These are phyloP conservation scores for Calonectria multiphialidica DNA, from an alignment of 2,329 filamentous ascomycete species.

Conservation along the genomic window DNA sequence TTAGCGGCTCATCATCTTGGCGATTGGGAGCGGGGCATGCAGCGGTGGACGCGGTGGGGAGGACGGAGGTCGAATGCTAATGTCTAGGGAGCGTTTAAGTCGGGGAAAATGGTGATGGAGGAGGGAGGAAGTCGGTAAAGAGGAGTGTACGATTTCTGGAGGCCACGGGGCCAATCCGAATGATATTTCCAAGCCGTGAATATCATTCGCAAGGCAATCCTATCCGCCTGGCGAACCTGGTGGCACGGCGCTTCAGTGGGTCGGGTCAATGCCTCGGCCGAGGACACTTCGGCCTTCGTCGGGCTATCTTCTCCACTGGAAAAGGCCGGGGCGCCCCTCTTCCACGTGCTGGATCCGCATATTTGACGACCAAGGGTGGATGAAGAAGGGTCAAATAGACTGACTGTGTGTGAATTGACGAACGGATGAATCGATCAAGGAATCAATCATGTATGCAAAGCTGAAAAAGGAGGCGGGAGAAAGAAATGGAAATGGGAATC, in stretches of 20 bases:
- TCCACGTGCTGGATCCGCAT: not conserved
- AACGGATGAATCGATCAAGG: not conserved
- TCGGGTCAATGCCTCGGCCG: not conserved
- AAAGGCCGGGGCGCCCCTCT: not conserved
- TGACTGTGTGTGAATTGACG: not conserved
- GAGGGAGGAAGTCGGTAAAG: not conserved
- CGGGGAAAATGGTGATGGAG: not conserved
- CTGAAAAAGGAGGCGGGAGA: too few relatives aligned
- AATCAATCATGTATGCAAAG: too few relatives aligned
- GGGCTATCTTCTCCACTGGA: not conserved
- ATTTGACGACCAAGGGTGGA: not conserved
- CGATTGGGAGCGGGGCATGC: not conserved
- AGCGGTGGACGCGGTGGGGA: too few relatives aligned
- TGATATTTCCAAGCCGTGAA: not conserved
- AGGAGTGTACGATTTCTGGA: not conserved
- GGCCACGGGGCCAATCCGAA: not conserved
- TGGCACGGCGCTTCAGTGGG: not conserved
- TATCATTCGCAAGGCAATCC: not conserved
- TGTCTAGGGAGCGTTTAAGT: not conserved
- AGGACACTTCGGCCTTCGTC: not conserved
- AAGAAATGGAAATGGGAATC: too few relatives aligned
- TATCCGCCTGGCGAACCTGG: not conserved
- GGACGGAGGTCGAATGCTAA: too few relatives aligned
- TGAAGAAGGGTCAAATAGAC: not conserved
- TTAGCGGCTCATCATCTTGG: not conserved